Base-by-base conservation (phyloP, 768 basidiomycete species). In the Macrolepiota fuliginosa region DNA sequence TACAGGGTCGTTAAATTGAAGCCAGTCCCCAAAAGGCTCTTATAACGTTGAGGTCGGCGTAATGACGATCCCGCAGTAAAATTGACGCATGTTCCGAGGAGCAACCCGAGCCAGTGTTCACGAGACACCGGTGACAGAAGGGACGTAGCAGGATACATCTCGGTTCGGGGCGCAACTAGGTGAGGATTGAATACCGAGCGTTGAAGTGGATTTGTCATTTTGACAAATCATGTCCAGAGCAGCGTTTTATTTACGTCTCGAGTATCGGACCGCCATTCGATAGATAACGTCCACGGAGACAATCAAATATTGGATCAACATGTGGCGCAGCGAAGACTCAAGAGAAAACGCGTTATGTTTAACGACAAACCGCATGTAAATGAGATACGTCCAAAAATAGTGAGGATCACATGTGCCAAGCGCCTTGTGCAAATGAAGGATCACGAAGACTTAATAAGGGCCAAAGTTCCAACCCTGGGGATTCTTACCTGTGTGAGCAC, bases 321-420 rank as follows among this genome's bases (percentile, higher is more conserved):
- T 50, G 32, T 35, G 58, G 58, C 17, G 12, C 37, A 4, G 17
- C 15, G 49, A 59, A 59, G 39, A 42, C n/a, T n/a, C n/a, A n/a
- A n/a, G n/a, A 13, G 19, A 45, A 54, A 19, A 17, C 9, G 24
- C 11, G 25, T 13, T 58, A 59, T 42, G 37, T 45, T 52, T 52
- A 29, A 35, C 25, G 22, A 47, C 19, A 35, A 19, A 25, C 59
- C 59, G 46, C 39, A 36, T 61, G 59, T 29, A 32, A 46, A 50
- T 46, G 59, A 46, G n/a, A 46, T 24, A 22, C 42, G 22, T 3
- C 32, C 27, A 19, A 19, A 61, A 53, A 54, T 61, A 61, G 40
- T 3, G 12, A 42, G 32, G 52, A 46, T 47, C 59, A 54, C 59
- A 61, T 54, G 59, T 52, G 58, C 22, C 36, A 51, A 40, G 25